Evolutionary conservation across 176 grass and related monocot genomes (phyloP).

Genomic region (Zizania latifolia): DNA sequence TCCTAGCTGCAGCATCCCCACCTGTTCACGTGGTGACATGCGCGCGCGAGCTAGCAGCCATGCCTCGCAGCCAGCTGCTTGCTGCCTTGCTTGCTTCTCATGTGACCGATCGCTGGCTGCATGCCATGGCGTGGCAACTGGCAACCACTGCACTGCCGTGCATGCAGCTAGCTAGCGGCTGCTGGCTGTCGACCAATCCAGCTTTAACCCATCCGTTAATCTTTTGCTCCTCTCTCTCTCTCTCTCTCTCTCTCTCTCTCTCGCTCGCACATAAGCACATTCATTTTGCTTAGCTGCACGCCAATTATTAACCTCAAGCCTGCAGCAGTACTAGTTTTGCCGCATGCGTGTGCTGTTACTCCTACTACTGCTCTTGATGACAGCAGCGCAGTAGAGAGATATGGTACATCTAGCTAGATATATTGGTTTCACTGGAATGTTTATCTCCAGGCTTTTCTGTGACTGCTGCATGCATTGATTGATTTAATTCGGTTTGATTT

Average conservation of each 20-base stretch:
- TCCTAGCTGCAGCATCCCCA: slow-evolving; percentile 42
- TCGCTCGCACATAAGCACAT: too few species aligned
- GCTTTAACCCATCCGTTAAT: background rate
- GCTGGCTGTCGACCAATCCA: background rate
- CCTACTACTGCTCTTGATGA: background rate
- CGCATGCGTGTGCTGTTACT: background rate
- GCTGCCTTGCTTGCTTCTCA: slow-evolving; percentile 18
- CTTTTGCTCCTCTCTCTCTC: background rate
- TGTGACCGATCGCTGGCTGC: slow-evolving; percentile 7
- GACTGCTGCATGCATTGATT: background rate
- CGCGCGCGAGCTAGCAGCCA: background rate
- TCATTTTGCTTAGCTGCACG: background rate
- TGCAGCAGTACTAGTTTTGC: background rate
- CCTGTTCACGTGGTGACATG: slow-evolving; percentile 77
- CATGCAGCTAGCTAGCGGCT: background rate
- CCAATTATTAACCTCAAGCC: background rate
- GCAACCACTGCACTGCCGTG: slow-evolving; percentile 2
- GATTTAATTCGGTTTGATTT: background rate
- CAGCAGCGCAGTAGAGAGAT: background rate
- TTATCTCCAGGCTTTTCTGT: background rate
- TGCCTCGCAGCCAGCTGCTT: background rate
- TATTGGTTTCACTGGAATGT: background rate
- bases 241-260: background rate
- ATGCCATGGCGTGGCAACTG: slow-evolving; percentile 19
- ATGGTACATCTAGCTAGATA: background rate